Evolutionary conservation across 1,284 basidiomycete genomes (phyloP).

Genomic region (Melampsora americana): DNA sequence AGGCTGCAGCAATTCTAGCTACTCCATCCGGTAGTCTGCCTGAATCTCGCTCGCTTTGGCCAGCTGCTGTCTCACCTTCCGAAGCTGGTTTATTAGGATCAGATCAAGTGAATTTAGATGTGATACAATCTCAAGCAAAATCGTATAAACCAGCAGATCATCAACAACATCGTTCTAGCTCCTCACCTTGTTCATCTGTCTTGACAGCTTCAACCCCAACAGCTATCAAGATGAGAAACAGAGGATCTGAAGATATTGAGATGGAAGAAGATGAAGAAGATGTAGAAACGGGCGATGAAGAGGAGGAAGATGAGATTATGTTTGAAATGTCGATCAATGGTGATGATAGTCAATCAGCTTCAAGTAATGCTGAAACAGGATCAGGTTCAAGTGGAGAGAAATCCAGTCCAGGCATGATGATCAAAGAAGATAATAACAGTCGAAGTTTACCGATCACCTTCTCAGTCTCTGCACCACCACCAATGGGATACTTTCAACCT

Average conservation of each 20-base stretch:
- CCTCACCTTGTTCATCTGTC: background rate
- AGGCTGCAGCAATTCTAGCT: constrained; percentile 82
- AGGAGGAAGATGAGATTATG: constrained; percentile 27
- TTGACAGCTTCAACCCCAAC: background rate
- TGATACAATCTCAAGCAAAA: constrained; percentile 7
- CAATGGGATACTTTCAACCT: constrained; percentile 34
- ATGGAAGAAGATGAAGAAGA: constrained; percentile 1
- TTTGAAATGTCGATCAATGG: constrained; percentile 36
- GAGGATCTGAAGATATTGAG: background rate
- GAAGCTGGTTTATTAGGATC: constrained; percentile 56
- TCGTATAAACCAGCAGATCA: background rate
- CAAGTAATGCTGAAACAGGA: background rate
- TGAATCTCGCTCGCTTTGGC: constrained; percentile 69
- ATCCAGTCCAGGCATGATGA: background rate
- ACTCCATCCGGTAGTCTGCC: constrained; percentile 65
- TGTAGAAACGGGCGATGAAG: constrained; percentile 1
- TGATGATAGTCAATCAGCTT: constrained; percentile 13
- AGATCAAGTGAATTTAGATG: constrained; percentile 53
- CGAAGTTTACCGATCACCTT: background rate
- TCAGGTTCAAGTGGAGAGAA: background rate
- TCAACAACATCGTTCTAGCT: constrained; percentile 8
- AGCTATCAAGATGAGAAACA: background rate
- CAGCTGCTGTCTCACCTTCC: constrained; percentile 59
- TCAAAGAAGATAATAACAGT: constrained; percentile 2
- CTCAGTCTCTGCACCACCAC: constrained; percentile 14